Conservation (phyloP, 331 rosid species). For the Acacia concinna region DNA sequence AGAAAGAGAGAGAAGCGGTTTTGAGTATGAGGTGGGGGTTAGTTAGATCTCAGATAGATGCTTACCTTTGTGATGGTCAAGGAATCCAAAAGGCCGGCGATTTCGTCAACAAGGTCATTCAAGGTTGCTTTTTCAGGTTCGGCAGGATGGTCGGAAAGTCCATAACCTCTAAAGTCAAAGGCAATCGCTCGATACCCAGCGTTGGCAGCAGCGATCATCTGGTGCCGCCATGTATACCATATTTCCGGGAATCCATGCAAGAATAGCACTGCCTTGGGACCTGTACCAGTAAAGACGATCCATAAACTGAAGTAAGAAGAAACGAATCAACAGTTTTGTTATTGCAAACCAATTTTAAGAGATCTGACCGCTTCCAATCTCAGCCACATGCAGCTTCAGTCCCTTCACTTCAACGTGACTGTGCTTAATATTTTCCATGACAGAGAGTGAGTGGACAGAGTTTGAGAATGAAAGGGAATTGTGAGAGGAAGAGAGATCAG, state of each 20-base stretch:
- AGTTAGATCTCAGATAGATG: neutral
- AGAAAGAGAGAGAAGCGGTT: neutral
- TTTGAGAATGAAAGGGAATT: neutral
- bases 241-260: constrained; percentile 76
- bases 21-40: neutral
- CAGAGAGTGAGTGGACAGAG: neutral
- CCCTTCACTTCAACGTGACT: constrained; percentile 50
- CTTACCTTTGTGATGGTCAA: constrained; percentile 48
- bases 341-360: neutral
- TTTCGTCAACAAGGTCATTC: constrained; percentile 46
- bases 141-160: constrained; percentile 61
- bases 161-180: constrained; percentile 68
- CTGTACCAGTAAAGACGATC: constrained; percentile 26
- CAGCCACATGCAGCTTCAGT: constrained; percentile 61
- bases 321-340: neutral
- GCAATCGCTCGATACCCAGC: constrained; percentile 57
- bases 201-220: constrained; percentile 50
- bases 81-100: constrained; percentile 46
- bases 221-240: constrained; percentile 72
- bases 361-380: constrained; percentile 46
- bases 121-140: constrained; percentile 49
- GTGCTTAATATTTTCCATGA: constrained; percentile 51
- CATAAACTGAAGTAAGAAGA: neutral
- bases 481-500: neutral
- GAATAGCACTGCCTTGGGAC: constrained; percentile 55